phyloP scores from a whole-genome alignment of 179 eudicot species.

The Actinidia chinensis region DNA sequence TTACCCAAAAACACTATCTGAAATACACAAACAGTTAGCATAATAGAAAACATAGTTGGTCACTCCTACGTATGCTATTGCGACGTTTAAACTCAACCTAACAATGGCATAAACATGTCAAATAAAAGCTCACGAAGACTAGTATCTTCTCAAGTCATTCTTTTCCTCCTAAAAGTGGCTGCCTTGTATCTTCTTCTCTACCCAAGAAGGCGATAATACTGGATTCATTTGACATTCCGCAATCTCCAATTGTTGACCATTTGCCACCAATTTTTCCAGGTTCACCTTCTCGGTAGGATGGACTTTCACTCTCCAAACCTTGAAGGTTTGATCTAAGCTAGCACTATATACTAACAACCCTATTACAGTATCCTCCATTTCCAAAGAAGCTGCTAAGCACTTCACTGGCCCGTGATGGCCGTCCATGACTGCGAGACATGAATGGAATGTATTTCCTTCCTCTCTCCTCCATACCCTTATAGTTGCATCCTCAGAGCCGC shows the following conservation, averaged over 20 bases:
- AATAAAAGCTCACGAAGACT: background rate
- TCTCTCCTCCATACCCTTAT: constrained; percentile 58
- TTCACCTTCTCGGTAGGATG: constrained; percentile 26
- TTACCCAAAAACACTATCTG: too few relatives aligned
- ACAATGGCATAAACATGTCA: background rate
- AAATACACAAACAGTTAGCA: too few relatives aligned
- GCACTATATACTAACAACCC: constrained; percentile 52
- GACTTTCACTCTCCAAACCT: constrained; percentile 49
- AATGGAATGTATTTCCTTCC: constrained; percentile 38
- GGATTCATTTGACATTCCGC: constrained; percentile 26
- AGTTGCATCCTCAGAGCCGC: constrained; percentile 62
- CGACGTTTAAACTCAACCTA: background rate
- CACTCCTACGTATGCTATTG: background rate
- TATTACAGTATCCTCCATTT: constrained; percentile 30
- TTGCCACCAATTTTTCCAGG: constrained; percentile 12
- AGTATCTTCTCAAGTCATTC: background rate
- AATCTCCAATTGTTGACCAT: constrained; percentile 13
- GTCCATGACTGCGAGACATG: constrained; percentile 54
- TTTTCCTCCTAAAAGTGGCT: constrained; percentile 8
- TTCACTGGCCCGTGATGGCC: constrained; percentile 64
- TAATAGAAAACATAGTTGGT: too few relatives aligned
- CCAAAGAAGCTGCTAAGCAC: constrained; percentile 48
- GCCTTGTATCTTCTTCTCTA: constrained; percentile 29
- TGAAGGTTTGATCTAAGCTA: constrained; percentile 54
- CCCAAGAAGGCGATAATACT: constrained; percentile 33